Conservation (phyloP, 345 rosid genomes). For the Cochlearia excelsa region DNA sequence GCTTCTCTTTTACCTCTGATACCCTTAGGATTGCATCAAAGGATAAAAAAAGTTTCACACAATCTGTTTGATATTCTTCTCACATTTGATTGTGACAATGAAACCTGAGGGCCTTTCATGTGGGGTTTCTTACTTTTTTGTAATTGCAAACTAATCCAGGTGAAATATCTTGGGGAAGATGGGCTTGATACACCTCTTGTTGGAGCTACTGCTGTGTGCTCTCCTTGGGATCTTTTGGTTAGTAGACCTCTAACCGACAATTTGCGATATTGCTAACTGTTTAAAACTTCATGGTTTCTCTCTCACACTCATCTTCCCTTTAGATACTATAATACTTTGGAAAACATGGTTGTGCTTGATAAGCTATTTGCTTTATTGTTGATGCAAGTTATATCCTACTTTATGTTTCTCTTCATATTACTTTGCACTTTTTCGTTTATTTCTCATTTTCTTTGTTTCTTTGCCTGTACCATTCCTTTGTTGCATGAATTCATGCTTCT, state of each 20-base stretch:
- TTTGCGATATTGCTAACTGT: slow-evolving; percentile 1
- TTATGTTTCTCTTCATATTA: too few species aligned
- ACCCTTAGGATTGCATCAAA: slow-evolving; percentile 11
- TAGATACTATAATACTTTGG: neutral
- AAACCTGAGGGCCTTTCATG: too few species aligned
- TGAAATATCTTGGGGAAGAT: slow-evolving; percentile 92
- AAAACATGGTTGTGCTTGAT: slow-evolving; percentile 3
- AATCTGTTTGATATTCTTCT: too few species aligned
- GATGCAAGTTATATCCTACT: slow-evolving; percentile 1
- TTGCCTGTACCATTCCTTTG: too few species aligned
- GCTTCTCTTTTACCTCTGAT: neutral
- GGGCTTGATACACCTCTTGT: slow-evolving; percentile 63
- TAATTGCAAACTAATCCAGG: slow-evolving; percentile 42
- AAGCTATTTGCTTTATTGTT: neutral
- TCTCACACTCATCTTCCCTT: slow-evolving; percentile 5
- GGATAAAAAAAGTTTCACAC: neutral
- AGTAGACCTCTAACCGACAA: slow-evolving; percentile 31
- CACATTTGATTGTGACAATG: too few species aligned
- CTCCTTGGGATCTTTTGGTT: slow-evolving; percentile 97
- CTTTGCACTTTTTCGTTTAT: too few species aligned
- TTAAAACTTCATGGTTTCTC: neutral
- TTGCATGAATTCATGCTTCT: too few species aligned
- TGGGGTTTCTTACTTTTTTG: too few species aligned
- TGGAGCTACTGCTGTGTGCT: slow-evolving; percentile 85
- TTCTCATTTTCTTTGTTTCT: too few species aligned